Evolutionary conservation across 2,329 filamentous ascomycete genomes (phyloP), one percentile per base, ranked within the genome.

Genomic region (Botrytis fabae): DNA sequence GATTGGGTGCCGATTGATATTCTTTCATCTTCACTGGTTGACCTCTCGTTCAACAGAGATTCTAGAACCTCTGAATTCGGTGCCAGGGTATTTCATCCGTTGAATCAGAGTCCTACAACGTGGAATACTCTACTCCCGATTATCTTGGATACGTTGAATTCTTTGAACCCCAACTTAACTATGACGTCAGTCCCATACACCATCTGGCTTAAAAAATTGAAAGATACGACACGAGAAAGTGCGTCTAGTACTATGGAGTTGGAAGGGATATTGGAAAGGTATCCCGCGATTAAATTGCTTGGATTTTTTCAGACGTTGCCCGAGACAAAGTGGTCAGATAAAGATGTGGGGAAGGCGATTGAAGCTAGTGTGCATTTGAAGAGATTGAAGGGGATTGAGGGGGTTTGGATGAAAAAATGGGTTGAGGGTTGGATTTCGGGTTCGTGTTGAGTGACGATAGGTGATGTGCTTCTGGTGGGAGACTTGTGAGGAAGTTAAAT

Each of bases 1-100:
- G 71, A 72, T 62, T 72, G 63, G 63, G 54, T 69, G 32, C 63
- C 63, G 6, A 35, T 72, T 20, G 63, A 72, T n/a, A 62, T 72
- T 25, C 63, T 72, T 16, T 40, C 63, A 16, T 51, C 51, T 20
- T 35, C n/a, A 16, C 22, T 72, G 12, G 1, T 72, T 4, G 44
- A 69, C 44, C 32, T 72, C n/a, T 20, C 32, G 22, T 46, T 64
- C 12, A 4, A 64, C 6, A 4, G 16, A 4, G 7, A 42, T 2
- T 3, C 10, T 2, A n/a, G 35, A 14, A 3, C 32, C 6, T 46
- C 51, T 2, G 10, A 44, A 4, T 35, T 12, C 12, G 38, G 25
- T 1, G 54, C 54, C 8, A 66, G 35, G 25, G 57, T 72, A 18
- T 72, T 61, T 5, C 64, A 72, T 25, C 54, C 32, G 25, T 18